These are phyloP conservation scores for Notholithocarpus densiflorus DNA, from an alignment of 306 rosid genomes.

Conservation along the genomic window DNA sequence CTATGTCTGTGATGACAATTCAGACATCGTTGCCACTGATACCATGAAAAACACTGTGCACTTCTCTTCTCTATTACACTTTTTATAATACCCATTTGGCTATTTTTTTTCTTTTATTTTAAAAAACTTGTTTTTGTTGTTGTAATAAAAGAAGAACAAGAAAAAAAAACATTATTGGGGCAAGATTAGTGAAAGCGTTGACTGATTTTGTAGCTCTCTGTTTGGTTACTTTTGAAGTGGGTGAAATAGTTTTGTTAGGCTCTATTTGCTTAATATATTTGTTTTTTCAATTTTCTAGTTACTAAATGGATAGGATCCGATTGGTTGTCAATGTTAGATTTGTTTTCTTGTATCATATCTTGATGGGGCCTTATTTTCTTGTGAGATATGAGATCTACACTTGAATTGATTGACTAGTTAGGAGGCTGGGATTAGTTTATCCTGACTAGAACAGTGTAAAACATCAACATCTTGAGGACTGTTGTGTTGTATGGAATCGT, in stretches of 20 bases:
- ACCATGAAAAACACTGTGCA: conserved; percentile 90
- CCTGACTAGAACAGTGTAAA: too few species aligned
- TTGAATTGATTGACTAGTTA: neutral
- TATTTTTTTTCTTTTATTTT: too few species aligned
- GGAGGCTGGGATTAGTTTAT: neutral
- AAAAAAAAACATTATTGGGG: neutral
- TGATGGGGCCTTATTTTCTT: neutral
- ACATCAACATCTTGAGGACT: too few species aligned
- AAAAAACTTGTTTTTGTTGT: too few species aligned
- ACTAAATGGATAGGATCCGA: neutral
- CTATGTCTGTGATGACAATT: conserved; percentile 61
- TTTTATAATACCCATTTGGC: too few species aligned
- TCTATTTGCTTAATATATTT: neutral
- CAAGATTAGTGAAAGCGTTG: too few species aligned
- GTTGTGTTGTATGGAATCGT: too few species aligned
- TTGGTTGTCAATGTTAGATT: neutral
- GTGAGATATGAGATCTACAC: too few species aligned
- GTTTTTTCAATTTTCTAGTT: neutral
- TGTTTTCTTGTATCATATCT: neutral
- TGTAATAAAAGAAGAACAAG: too few species aligned
- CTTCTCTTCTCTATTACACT: neutral
- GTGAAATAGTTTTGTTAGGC: neutral
- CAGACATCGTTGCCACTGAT: conserved; percentile 89
- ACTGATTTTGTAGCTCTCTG: neutral
- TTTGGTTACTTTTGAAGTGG: neutral